These are phyloP conservation scores for Monosporascus sp. DNA, from an alignment of 2,329 filamentous ascomycete species.

Conservation along the genomic window DNA sequence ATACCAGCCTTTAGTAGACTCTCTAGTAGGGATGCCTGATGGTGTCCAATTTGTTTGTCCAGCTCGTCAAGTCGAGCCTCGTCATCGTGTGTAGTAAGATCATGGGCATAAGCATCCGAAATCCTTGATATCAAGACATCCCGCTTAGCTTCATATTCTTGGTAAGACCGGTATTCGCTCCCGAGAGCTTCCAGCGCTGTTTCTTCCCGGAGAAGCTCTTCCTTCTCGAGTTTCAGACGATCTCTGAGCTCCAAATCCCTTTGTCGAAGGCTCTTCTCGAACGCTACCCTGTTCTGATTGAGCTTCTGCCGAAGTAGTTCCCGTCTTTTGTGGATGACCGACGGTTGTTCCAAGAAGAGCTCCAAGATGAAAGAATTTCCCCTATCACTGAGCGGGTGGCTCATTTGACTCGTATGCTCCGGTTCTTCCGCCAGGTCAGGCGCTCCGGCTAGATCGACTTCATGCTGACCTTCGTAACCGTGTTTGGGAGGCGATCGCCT, in stretches of 20 bases:
- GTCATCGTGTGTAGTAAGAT: constrained; percentile 46
- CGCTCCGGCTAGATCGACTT: constrained; percentile 5
- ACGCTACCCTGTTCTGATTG: constrained; percentile 43
- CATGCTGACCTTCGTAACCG: constrained; percentile 7
- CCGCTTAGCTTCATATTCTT: constrained; percentile 35
- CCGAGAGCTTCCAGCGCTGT: constrained; percentile 37
- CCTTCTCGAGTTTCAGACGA: constrained; percentile 45
- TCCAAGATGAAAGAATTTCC: constrained; percentile 30
- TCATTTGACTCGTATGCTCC: constrained; percentile 8
- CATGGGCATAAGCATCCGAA: constrained; percentile 44
- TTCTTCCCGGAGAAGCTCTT: constrained; percentile 41
- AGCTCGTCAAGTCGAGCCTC: constrained; percentile 46
- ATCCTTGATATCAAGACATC: constrained; percentile 43
- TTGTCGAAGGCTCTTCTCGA: constrained; percentile 41
- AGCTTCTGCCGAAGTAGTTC: constrained; percentile 37
- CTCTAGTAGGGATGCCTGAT: constrained; percentile 37
- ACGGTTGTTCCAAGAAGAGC: constrained; percentile 30
- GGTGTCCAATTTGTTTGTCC: constrained; percentile 37
- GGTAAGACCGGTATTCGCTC: constrained; percentile 37
- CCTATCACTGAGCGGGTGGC: constrained; percentile 20
- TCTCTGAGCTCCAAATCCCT: constrained; percentile 40
- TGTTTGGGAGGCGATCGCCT: constrained; percentile 16
- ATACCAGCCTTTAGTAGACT: constrained; percentile 41
- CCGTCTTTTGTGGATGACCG: constrained; percentile 29
- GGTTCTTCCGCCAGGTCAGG: constrained; percentile 8